Evolutionary conservation across 129 eudicot genomes (phyloP).

Genomic region (Lonicera japonica): DNA sequence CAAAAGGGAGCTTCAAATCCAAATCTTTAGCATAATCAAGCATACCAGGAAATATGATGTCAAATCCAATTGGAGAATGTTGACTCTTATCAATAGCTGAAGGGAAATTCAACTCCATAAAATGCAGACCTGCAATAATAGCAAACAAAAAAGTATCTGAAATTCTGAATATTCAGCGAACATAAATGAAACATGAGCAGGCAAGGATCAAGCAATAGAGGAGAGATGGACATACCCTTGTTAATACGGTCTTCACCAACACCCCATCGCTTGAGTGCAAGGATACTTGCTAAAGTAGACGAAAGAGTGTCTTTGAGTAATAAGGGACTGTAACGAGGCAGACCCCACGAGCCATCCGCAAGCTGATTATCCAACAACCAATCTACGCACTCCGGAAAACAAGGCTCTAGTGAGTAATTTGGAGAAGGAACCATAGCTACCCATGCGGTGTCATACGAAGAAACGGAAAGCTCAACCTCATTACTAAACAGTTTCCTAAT

Average conservation of each 20-base stretch:
- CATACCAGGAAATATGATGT: slow-evolving; percentile 81
- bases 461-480: slow-evolving; percentile 56
- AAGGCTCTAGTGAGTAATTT: slow-evolving; percentile 37
- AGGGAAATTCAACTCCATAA: slow-evolving; percentile 56
- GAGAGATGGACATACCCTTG: slow-evolving; percentile 40
- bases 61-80: slow-evolving; percentile 70
- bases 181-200: not conserved
- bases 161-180: not conserved
- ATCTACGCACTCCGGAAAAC: slow-evolving; percentile 54
- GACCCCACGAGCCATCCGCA: slow-evolving; percentile 86
- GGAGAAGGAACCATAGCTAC: slow-evolving; percentile 95
- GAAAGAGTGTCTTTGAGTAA: slow-evolving; percentile 63
- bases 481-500: slow-evolving; percentile 46
- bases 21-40: slow-evolving; percentile 49
- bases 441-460: slow-evolving; percentile 97
- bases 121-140: slow-evolving; percentile 54
- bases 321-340: slow-evolving; percentile 30
- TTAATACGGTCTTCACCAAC: slow-evolving; percentile 60
- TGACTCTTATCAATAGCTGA: slow-evolving; percentile 42
- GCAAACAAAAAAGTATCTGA: not conserved
- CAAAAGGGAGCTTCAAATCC: slow-evolving; percentile 40
- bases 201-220: not conserved
- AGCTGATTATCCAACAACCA: slow-evolving; percentile 87
- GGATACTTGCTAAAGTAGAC: slow-evolving; percentile 69
- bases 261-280: slow-evolving; percentile 86